phyloP scores from a whole-genome alignment of 1,284 basidiomycete genomes.

The Veloboletus limbatus region DNA sequence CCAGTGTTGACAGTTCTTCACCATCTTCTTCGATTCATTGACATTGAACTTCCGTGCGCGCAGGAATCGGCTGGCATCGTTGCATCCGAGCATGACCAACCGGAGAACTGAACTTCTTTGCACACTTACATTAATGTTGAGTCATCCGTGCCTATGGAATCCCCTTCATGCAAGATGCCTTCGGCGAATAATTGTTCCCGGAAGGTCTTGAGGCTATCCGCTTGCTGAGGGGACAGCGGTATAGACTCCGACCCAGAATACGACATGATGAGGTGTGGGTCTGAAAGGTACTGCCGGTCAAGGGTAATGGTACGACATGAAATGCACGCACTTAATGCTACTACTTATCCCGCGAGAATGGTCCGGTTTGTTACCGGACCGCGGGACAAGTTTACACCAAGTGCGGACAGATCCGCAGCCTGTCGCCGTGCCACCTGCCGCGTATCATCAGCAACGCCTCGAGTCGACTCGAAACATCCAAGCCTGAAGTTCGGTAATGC shows the following conservation, averaged over 20 bases:
- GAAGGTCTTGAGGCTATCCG: constrained; percentile 35
- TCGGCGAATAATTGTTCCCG: constrained; percentile 49
- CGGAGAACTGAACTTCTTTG: not conserved
- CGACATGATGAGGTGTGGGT: constrained; percentile 14
- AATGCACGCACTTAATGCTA: not conserved
- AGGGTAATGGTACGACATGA: not conserved
- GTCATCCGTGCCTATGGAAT: constrained; percentile 66
- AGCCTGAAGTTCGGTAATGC: not conserved
- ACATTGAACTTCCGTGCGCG: constrained; percentile 61
- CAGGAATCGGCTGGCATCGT: constrained; percentile 60
- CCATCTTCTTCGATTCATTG: constrained; percentile 54
- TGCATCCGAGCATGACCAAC: not conserved
- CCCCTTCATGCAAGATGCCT: constrained; percentile 53
- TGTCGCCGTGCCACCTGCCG: not conserved
- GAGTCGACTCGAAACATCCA: not conserved
- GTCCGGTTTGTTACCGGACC: constrained; percentile 1
- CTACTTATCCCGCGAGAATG: constrained; percentile 1
- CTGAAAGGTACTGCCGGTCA: no score
- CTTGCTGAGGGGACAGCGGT: constrained; percentile 21
- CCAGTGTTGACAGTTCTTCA: constrained; percentile 59
- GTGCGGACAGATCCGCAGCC: not conserved
- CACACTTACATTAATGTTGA: constrained; percentile 52
- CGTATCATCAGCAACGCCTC: no score
- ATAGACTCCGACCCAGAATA: constrained; percentile 1
- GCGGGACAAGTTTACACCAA: not conserved